These are phyloP conservation scores for Annulohypoxylon bovei DNA, from an alignment of 495 filamentous ascomycete genomes.

Conservation along the genomic window DNA sequence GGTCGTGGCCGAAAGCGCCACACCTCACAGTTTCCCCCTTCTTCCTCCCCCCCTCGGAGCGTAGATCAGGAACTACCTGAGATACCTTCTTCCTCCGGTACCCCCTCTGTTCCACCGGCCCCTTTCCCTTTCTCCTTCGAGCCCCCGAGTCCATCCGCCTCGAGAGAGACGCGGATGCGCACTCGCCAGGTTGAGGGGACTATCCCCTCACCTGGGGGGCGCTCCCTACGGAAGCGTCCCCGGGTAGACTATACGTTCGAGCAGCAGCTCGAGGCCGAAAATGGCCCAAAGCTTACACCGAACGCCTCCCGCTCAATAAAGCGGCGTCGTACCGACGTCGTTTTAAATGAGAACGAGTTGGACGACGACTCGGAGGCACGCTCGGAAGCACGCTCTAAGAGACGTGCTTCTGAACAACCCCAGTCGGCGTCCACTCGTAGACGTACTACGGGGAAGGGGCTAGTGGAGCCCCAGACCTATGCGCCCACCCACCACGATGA, in stretches of 20 bases:
- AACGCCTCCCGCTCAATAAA: constrained; percentile 40
- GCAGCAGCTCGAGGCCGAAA: constrained; percentile 50
- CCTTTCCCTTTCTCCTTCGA: constrained; percentile 43
- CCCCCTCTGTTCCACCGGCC: constrained; percentile 42
- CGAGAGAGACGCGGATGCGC: constrained; percentile 49
- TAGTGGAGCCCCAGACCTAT: constrained; percentile 41
- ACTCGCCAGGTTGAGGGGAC: constrained; percentile 48
- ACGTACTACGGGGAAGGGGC: constrained; percentile 48
- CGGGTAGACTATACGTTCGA: constrained; percentile 60
- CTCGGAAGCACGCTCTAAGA: constrained; percentile 45
- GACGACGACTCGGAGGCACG: constrained; percentile 46
- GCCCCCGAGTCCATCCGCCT: constrained; percentile 44
- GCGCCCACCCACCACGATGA: constrained; percentile 50
- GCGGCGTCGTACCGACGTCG: constrained; percentile 45
- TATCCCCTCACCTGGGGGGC: constrained; percentile 53
- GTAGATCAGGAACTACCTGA: constrained; percentile 24
- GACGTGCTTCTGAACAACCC: constrained; percentile 46
- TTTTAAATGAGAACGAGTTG: constrained; percentile 30
- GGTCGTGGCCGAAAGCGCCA: constrained; percentile 42
- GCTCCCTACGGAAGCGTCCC: constrained; percentile 57
- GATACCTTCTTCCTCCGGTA: constrained; percentile 30
- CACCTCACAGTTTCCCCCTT: constrained; percentile 6
- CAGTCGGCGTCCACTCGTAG: constrained; percentile 47
- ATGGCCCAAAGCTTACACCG: constrained; percentile 31
- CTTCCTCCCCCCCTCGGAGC: constrained; percentile 21